A percentile compares a stretch with the other conserved stretches of the same genome.
phyloP scores from a whole-genome alignment of 2,329 filamentous ascomycete genomes.

The Pseudocercospora pini-densiflorae region DNA sequence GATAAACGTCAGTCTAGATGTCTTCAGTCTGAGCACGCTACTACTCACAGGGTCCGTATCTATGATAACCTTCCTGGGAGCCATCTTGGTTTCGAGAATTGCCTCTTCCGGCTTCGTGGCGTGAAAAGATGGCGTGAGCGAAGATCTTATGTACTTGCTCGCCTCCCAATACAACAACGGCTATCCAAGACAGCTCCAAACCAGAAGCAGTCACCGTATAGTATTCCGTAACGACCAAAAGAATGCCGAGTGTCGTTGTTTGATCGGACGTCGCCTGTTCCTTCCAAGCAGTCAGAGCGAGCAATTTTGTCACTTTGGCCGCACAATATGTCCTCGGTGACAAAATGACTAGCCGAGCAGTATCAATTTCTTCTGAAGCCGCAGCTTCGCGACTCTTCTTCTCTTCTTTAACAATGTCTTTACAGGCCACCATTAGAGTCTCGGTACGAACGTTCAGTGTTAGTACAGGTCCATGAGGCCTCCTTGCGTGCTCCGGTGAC shows the following conservation, averaged over 20 bases:
- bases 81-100: constrained; percentile 39
- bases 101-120: constrained; percentile 8
- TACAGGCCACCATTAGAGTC: constrained; percentile 98
- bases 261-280: constrained; percentile 15
- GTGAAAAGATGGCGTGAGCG: constrained; percentile 1
- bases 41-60: constrained; percentile 83
- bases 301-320: not conserved
- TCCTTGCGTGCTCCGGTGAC: constrained; percentile 97
- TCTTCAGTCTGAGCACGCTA: not conserved
- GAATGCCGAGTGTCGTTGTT: constrained; percentile 4
- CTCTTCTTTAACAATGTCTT: constrained; percentile 71
- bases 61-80: constrained; percentile 75
- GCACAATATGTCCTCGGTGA: not conserved
- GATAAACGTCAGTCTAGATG: not conserved
- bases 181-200: not conserved
- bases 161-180: not conserved
- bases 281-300: not conserved
- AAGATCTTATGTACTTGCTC: not conserved
- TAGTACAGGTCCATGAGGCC: constrained; percentile 82
- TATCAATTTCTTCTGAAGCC: constrained; percentile 10
- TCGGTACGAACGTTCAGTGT: constrained; percentile 92
- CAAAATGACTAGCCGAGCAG: constrained; percentile 7
- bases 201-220: constrained; percentile 5
- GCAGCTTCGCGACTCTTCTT: constrained; percentile 20
- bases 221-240: not conserved